Evolutionary conservation across 1,284 basidiomycete genomes (phyloP).

Genomic region (Apiotrichum laibachii): DNA sequence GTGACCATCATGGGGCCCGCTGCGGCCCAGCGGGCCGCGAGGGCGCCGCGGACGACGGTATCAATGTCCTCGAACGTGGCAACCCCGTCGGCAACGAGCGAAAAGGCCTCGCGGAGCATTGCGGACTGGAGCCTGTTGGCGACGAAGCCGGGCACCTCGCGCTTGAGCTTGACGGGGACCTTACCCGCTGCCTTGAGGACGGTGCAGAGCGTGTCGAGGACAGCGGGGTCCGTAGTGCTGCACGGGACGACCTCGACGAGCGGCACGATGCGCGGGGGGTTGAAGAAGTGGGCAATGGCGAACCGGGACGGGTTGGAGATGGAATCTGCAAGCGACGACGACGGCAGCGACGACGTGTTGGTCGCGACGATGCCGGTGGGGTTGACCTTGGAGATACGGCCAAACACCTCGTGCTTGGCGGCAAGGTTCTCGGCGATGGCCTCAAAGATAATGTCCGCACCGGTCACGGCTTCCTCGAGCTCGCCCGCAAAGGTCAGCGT

Average conservation of each 20-base stretch:
- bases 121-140: slow-evolving; percentile 20
- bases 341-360: slow-evolving; percentile 16
- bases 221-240: background rate
- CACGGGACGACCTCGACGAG: slow-evolving; percentile 16
- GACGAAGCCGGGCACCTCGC: slow-evolving; percentile 17
- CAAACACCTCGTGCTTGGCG: slow-evolving; percentile 10
- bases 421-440: slow-evolving; percentile 17
- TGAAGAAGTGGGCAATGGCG: slow-evolving; percentile 21
- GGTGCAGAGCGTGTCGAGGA: slow-evolving; percentile 2
- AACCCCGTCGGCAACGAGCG: slow-evolving; percentile 14
- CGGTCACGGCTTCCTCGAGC: slow-evolving; percentile 6
- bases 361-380: slow-evolving; percentile 9
- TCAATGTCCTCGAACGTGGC: slow-evolving; percentile 15
- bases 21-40: slow-evolving; percentile 15
- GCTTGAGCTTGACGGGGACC: slow-evolving; percentile 12
- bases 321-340: background rate
- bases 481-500: background rate
- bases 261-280: slow-evolving; percentile 14
- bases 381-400: slow-evolving; percentile 8
- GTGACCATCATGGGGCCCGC: slow-evolving; percentile 17
- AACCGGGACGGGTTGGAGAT: slow-evolving; percentile 7
- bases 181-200: slow-evolving; percentile 10
- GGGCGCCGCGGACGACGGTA: slow-evolving; percentile 12
- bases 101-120: slow-evolving; percentile 14
- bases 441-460: slow-evolving; percentile 14